These are phyloP conservation scores for Moesziomyces sp. DNA, from an alignment of 1,284 basidiomycete genomes.

Conservation along the genomic window DNA sequence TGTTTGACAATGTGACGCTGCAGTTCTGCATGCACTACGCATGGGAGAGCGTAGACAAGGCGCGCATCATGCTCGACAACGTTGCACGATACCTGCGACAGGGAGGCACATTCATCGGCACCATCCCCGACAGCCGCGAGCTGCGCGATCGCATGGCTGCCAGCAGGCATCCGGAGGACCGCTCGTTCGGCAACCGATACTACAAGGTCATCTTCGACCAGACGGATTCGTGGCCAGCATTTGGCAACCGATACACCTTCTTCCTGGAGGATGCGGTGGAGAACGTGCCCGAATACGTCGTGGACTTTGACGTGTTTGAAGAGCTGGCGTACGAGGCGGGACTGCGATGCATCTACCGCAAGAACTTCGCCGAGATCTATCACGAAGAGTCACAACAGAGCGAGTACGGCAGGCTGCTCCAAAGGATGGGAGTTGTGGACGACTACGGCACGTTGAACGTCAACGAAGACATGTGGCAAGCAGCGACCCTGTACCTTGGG, in stretches of 20 bases:
- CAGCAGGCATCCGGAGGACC: constrained; percentile 74
- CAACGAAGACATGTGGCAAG: constrained; percentile 63
- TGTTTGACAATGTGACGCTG: constrained; percentile 94
- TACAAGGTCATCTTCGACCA: constrained; percentile 86
- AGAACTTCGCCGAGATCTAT: constrained; percentile 75
- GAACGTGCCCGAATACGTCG: constrained; percentile 90
- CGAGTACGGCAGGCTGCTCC: constrained; percentile 46
- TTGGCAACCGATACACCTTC: constrained; percentile 91
- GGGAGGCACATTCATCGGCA: constrained; percentile 92
- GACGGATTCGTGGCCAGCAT: constrained; percentile 71
- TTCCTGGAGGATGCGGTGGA: constrained; percentile 94
- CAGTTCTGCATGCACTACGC: constrained; percentile 99
- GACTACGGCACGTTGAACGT: constrained; percentile 41
- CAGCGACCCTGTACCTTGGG: constrained; percentile 57
- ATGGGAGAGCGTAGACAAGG: constrained; percentile 87
- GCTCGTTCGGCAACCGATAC: constrained; percentile 85
- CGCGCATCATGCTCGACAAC: constrained; percentile 91
- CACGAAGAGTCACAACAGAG: constrained; percentile 35
- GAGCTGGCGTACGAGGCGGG: constrained; percentile 83
- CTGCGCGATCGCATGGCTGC: constrained; percentile 77
- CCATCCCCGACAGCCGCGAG: constrained; percentile 81
- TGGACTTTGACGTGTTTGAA: constrained; percentile 91
- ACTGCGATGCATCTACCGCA: constrained; percentile 80
- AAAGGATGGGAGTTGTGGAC: constrained; percentile 53
- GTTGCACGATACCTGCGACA: constrained; percentile 81